These are phyloP conservation scores for Trichophyton schoenleinii DNA, from an alignment of 2,329 filamentous ascomycete genomes.

Conservation along the genomic window DNA sequence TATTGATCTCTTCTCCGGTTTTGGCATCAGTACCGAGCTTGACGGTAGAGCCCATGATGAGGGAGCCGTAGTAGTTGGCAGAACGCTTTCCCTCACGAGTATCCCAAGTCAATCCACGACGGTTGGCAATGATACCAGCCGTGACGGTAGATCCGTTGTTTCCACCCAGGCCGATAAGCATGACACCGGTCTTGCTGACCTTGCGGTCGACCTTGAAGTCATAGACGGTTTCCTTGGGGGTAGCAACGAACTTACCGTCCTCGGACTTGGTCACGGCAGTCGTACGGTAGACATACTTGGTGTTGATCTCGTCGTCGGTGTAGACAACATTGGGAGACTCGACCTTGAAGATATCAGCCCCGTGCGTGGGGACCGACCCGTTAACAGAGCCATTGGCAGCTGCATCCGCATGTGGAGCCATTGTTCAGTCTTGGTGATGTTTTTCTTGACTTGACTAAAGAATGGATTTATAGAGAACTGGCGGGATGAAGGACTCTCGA, in stretches of 20 bases:
- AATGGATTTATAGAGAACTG: constrained; percentile 9
- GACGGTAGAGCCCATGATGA: constrained; percentile 93
- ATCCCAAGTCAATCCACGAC: constrained; percentile 74
- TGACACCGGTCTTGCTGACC: constrained; percentile 85
- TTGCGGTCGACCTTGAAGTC: constrained; percentile 96
- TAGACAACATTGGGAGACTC: constrained; percentile 87
- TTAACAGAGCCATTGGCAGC: constrained; percentile 42
- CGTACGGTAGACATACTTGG: constrained; percentile 93
- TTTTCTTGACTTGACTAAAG: constrained; percentile 22
- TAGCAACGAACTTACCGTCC: constrained; percentile 67
- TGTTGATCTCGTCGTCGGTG: constrained; percentile 74
- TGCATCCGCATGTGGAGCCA: constrained; percentile 83
- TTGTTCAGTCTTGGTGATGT: constrained; percentile 34
- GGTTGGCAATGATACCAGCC: constrained; percentile 92
- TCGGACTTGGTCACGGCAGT: constrained; percentile 62
- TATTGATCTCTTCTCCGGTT: constrained; percentile 81
- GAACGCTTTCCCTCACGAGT: constrained; percentile 75
- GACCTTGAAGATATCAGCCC: constrained; percentile 61
- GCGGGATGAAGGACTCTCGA: constrained; percentile 12
- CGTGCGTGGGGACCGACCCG: constrained; percentile 33
- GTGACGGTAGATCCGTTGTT: constrained; percentile 98
- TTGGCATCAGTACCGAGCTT: constrained; percentile 83
- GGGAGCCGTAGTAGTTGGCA: constrained; percentile 96
- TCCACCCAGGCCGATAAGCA: constrained; percentile 95
- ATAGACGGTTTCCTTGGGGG: constrained; percentile 78